phyloP scores from a whole-genome alignment of 768 basidiomycete species.

The Lanmaoa pseudosensibilis region DNA sequence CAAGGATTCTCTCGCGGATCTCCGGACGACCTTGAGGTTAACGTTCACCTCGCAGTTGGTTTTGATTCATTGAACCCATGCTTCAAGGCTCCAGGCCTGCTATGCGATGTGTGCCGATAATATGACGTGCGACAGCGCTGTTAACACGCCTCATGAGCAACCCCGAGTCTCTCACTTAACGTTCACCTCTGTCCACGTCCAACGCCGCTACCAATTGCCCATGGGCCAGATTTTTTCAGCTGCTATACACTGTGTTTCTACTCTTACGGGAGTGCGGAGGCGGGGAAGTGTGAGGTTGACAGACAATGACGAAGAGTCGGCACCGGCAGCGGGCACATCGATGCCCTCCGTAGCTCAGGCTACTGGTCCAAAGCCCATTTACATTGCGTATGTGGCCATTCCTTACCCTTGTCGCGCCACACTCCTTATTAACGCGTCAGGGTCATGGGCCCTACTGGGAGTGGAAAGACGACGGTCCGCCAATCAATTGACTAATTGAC shows the following conservation, averaged over 20 bases:
- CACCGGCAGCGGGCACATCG: not conserved
- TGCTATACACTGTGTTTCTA: not conserved
- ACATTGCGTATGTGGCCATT: slow-evolving; percentile 27
- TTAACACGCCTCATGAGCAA: slow-evolving; percentile 8
- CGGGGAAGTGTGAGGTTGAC: slow-evolving; percentile 14
- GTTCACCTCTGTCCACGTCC: slow-evolving; percentile 2
- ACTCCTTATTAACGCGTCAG: slow-evolving; percentile 15
- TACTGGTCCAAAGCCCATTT: slow-evolving; percentile 17
- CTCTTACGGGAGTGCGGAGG: not conserved
- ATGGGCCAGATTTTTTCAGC: slow-evolving; percentile 26
- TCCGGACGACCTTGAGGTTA: not conserved
- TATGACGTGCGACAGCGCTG: slow-evolving; percentile 1
- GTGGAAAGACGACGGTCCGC: slow-evolving; percentile 33
- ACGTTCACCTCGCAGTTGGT: not conserved
- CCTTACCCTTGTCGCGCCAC: not conserved
- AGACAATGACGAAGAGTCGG: slow-evolving; percentile 20
- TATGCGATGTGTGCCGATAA: not conserved
- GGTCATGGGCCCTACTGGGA: slow-evolving; percentile 32
- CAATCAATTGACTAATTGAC: not conserved
- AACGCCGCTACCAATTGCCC: slow-evolving; percentile 10
- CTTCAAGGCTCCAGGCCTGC: slow-evolving; percentile 4
- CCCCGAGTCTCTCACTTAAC: not conserved
- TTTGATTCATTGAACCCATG: slow-evolving; percentile 5
- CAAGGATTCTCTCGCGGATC: not conserved
- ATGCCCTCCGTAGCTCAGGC: not conserved